Evolutionary conservation across 176 grass and related monocot genomes (phyloP).

Genomic region (Oryza punctata): DNA sequence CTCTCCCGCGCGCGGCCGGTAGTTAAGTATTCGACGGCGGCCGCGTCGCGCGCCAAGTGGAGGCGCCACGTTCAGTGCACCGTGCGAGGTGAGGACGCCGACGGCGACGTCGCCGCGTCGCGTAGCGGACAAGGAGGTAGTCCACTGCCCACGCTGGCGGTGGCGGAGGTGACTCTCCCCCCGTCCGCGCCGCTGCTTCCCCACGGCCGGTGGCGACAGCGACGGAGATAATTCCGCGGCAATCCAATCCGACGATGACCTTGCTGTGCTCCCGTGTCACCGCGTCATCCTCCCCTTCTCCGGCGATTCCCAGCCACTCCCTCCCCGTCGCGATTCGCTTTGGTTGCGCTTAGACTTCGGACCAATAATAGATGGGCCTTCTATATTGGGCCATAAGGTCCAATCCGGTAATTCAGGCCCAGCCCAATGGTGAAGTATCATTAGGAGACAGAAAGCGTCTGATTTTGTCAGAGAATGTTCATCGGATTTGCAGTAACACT

Average conservation of each 20-base stretch:
- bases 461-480: neutral
- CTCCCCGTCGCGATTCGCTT: no score
- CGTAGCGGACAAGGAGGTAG: slow-evolving; percentile 28
- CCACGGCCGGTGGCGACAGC: slow-evolving; percentile 2
- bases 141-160: slow-evolving; percentile 7
- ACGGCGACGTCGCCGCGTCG: slow-evolving; percentile 28
- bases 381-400: neutral
- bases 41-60: slow-evolving; percentile 9
- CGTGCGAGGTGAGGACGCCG: slow-evolving; percentile 6
- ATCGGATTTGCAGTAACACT: neutral
- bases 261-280: slow-evolving; percentile 31
- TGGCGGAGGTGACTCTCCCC: neutral
- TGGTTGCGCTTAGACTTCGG: neutral
- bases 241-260: neutral
- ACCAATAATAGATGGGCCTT: neutral
- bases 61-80: slow-evolving; percentile 40
- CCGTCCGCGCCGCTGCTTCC: neutral
- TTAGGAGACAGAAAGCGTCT: neutral
- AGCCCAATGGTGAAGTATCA: neutral
- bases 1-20: neutral
- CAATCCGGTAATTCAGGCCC: neutral
- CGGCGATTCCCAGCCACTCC: slow-evolving; percentile 35
- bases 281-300: slow-evolving; percentile 33
- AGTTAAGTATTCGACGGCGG: no score
- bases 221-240: slow-evolving; percentile 33